Conservation (phyloP, 805 yeast genomes). For the Wickerhamomyces silvicola region DNA sequence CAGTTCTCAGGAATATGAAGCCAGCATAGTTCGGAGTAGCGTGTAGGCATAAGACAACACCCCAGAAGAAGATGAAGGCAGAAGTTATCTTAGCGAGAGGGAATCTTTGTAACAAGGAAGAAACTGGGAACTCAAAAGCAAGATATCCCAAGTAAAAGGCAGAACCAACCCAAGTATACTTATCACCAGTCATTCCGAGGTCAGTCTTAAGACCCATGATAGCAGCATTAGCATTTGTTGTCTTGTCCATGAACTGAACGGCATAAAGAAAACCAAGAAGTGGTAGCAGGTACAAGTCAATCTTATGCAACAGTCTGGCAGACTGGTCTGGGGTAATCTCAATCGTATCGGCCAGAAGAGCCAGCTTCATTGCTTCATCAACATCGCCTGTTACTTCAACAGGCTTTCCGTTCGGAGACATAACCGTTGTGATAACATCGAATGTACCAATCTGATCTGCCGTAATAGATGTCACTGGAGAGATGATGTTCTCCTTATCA, state of each 20-base stretch:
- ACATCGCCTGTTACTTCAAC: slow-evolving; percentile 2
- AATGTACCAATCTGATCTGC: too few relatives aligned
- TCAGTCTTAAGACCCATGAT: too few relatives aligned
- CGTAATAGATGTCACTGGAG: too few relatives aligned
- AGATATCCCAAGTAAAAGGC: slow-evolving; percentile 50
- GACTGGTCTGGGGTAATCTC: slow-evolving; percentile 1
- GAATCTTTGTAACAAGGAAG: slow-evolving; percentile 38
- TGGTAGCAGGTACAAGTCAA: slow-evolving; percentile 1
- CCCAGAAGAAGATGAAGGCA: slow-evolving; percentile 38
- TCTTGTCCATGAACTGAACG: slow-evolving; percentile 3
- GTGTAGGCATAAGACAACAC: slow-evolving; percentile 34
- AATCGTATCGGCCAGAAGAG: neutral
- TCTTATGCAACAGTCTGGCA: neutral
- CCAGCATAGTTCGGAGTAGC: slow-evolving; percentile 39
- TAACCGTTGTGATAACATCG: too few relatives aligned
- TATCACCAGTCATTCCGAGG: too few relatives aligned
- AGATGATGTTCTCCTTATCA: too few relatives aligned
- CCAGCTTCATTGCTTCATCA: slow-evolving; percentile 4
- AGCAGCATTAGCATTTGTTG: slow-evolving; percentile 3
- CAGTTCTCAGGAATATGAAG: slow-evolving; percentile 37
- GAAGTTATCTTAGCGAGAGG: slow-evolving; percentile 41
- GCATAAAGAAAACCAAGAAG: slow-evolving; percentile 2
- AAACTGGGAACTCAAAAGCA: slow-evolving; percentile 40
- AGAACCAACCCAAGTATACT: slow-evolving; percentile 42
- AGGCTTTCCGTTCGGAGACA: too few relatives aligned